Evolutionary conservation across 1,284 basidiomycete genomes (phyloP), one percentile per base, ranked within the genome.

Genomic region (Clitocybe nebularis): DNA sequence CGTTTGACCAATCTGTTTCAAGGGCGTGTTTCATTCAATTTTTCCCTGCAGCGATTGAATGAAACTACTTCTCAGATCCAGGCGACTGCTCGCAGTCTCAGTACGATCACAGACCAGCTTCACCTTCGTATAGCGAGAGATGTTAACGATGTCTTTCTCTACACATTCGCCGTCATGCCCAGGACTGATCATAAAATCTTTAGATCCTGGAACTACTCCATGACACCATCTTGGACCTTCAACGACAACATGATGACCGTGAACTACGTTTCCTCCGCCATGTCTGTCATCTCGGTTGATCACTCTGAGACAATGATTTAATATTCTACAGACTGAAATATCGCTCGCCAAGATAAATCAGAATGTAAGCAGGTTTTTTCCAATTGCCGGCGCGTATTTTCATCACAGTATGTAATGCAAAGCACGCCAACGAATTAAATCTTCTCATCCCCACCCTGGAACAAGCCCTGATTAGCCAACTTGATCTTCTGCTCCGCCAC

Each of bases 341-440:
- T 20, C 43, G 14, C 49, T 56, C 13, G 45, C 42, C 25, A 33
- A 39, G 10, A 25, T 55, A 5, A 33, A 42, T 33, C 44, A 47
- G 19, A 41, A 41, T 17, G 55, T 55, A 45, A 30, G 30, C 78
- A 0, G 84, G 85, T 53, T 26, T 7, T 4, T 7, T 11, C 1
- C 2, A 34, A 21, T 2, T 3, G 8, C 3, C 5, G 14, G 30
- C 10, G n/a, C 87, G 84, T 57, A 10, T 14, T 10, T 3, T 10
- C 5, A 20, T 16, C 14, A 8, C 19, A n/a, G 25, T 26, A 24
- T 25, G 9, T 28, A 34, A 13, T 14, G 19, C 20, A 11, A 23
- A 56, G 55, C 53, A 55, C 30, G 44, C 45, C n/a, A 19, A 38
- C 13, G 43, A 50, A 13, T 41, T 56, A 17, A 40, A 23, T 8